A percentile compares a stretch with the other conserved stretches of the same genome.
phyloP scores from a whole-genome alignment of 2,329 filamentous ascomycete genomes.

The Raffaelea deltoideospora region DNA sequence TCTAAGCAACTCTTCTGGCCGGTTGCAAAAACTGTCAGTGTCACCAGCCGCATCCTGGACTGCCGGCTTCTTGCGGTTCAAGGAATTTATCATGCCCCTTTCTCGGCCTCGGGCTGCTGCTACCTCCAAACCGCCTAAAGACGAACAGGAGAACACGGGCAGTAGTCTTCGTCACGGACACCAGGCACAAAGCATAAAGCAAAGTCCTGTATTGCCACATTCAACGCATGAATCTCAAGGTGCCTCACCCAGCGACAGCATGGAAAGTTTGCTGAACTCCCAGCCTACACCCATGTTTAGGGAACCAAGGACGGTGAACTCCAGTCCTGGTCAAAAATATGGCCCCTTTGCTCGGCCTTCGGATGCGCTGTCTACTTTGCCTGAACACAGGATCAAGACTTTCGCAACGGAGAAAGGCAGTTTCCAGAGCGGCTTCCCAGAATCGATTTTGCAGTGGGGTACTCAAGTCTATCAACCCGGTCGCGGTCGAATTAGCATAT shows the following conservation, averaged over 20 bases:
- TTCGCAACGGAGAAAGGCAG: not conserved
- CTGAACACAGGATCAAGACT: too few relatives aligned
- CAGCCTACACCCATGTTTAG: conserved; percentile 11
- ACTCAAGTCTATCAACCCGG: conserved; percentile 11
- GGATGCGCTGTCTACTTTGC: not conserved
- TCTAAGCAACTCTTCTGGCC: conserved; percentile 14
- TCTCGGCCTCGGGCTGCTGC: not conserved
- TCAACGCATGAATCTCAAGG: not conserved
- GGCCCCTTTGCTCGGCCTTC: conserved; percentile 15
- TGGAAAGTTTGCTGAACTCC: conserved; percentile 4
- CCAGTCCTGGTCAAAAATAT: conserved; percentile 14
- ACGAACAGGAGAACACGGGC: not conserved
- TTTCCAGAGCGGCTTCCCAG: conserved; percentile 1
- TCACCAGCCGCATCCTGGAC: conserved; percentile 17
- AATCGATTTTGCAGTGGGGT: conserved; percentile 13
- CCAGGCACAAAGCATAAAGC: too few relatives aligned
- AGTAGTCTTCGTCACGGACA: not conserved
- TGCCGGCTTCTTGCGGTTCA: conserved; percentile 16
- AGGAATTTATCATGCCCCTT: conserved; percentile 10
- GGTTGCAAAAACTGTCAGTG: conserved; percentile 12
- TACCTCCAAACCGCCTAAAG: not conserved
- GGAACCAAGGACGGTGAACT: conserved; percentile 16
- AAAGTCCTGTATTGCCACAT: not conserved
- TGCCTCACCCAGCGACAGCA: not conserved
- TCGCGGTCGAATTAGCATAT: conserved; percentile 9